These are phyloP conservation scores for Phytophthora sojae DNA, from an alignment of 352 stramenopile species.

Conservation along the genomic window DNA sequence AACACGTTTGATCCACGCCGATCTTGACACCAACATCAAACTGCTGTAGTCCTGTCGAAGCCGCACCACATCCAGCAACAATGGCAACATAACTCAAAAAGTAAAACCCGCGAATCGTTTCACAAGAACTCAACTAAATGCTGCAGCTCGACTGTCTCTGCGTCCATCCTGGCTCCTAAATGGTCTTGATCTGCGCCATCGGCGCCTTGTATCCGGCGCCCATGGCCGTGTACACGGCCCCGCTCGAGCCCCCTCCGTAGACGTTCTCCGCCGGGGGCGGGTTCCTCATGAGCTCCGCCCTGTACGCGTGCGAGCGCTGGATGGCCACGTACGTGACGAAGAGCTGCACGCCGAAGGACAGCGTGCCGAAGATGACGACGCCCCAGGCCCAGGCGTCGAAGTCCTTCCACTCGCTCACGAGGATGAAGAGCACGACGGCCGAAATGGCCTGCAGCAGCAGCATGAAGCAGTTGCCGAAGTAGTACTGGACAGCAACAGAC, in stretches of 20 bases:
- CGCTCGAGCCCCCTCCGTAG: conserved; percentile 52
- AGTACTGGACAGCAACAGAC: conserved; percentile 57
- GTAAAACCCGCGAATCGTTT: not conserved
- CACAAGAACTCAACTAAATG: not conserved
- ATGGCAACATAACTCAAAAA: not conserved
- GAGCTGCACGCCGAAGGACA: conserved; percentile 76
- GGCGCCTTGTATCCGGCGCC: conserved; percentile 57
- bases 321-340: conserved; percentile 85
- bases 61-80: not conserved
- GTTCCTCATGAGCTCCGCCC: conserved; percentile 87
- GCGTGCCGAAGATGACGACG: conserved; percentile 71
- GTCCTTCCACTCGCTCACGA: conserved; percentile 81
- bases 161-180: conserved; percentile 38
- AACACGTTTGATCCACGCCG: too few species aligned
- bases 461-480: conserved; percentile 91
- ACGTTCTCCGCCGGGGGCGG: conserved; percentile 80
- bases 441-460: conserved; percentile 77
- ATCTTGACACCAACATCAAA: too few species aligned
- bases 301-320: conserved; percentile 78
- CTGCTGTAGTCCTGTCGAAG: too few species aligned
- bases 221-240: conserved; percentile 78
- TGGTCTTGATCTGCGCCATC: conserved; percentile 73
- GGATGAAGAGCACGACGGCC: conserved; percentile 73
- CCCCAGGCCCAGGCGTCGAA: conserved; percentile 80
- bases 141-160: not conserved